Base-by-base conservation (phyloP, 768 basidiomycete genomes). In the Suillus subalutaceus region DNA sequence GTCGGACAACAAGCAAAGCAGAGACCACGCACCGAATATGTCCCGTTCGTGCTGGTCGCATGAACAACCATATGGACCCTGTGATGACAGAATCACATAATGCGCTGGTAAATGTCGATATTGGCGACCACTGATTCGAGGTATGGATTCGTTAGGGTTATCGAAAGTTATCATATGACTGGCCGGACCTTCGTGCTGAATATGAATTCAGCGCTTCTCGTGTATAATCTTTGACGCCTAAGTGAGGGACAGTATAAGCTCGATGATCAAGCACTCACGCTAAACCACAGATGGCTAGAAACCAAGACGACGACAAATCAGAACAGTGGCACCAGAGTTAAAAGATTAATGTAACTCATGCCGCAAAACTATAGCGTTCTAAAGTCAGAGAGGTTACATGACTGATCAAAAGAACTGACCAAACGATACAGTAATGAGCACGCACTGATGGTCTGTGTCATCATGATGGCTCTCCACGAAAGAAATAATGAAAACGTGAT, bases 61-160 rank as follows among this genome's bases (percentile, higher is more conserved):
- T 55, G 41, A 66, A 72, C 52, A 64, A 71, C 0, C 62, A 40
- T 20, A 74, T 50, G 16, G 69, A 68, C 18, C 3, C 3, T 8
- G 71, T 74, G 55, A 75, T 72, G 52, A 66, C 12, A 15, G 32
- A 48, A 64, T 73, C 72, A 38, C 74, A 74, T 30, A 66, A 0
- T 40, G 74, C 67, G n/a, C 72, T 65, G 5, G 68, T 32, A n/a
- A 72, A 5, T 32, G 67, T 48, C 6, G 58, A 41, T 26, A 66
- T 9, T 30, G 66, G 57, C 40, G 37, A 6, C 53, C 30, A 66
- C 73, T 74, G 38, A 10, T 3, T 9, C 20, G 1, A 46, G 10
- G 23, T 64, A 20, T 18, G 30, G 43, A 30, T 8, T 37, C 10
- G 53, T 2, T 3, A 32, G 52, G 26, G 7, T 23, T 20, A 16